Conservation (phyloP, 352 stramenopile genomes). For the Phytophthora palmivora region DNA sequence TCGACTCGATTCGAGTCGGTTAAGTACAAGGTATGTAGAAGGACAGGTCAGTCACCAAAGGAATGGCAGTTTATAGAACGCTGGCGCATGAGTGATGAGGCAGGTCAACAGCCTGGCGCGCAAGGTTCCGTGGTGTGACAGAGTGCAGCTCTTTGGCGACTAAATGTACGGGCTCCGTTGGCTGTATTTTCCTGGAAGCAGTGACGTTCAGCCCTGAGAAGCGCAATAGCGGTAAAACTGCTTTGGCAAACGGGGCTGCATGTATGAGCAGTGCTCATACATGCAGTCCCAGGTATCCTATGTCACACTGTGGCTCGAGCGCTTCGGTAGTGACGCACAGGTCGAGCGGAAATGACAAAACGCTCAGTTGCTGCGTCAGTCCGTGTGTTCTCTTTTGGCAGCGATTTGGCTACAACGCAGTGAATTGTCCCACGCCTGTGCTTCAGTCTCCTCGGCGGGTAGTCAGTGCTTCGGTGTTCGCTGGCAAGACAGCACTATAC, state of each 20-base stretch:
- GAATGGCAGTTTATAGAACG: background rate
- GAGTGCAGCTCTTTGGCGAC: background rate
- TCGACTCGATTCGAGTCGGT: too few relatives aligned
- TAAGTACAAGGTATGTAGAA: too few relatives aligned
- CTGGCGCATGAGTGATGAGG: conserved; percentile 4
- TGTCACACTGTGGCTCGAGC: too few relatives aligned
- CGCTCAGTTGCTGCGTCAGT: background rate
- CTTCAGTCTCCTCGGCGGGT: conserved; percentile 4
- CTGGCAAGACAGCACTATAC: background rate
- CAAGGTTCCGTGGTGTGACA: background rate
- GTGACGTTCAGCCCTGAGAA: too few relatives aligned
- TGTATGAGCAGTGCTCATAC: too few relatives aligned
- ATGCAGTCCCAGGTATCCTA: conserved; percentile 2
- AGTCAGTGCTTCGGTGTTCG: conserved; percentile 16
- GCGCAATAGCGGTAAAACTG: too few relatives aligned
- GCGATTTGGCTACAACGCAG: conserved; percentile 7
- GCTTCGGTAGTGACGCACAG: conserved; percentile 14
- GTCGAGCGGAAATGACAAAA: conserved; percentile 16
- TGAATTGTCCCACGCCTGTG: conserved; percentile 15
- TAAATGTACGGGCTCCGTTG: too few relatives aligned
- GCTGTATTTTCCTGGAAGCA: too few relatives aligned
- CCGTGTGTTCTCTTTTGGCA: too few relatives aligned
- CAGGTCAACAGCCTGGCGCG: background rate
- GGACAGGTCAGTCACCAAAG: background rate
- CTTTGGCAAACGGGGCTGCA: too few relatives aligned